Conservation (phyloP, 768 basidiomycete species). For the Pleurotus tuber-regium region DNA sequence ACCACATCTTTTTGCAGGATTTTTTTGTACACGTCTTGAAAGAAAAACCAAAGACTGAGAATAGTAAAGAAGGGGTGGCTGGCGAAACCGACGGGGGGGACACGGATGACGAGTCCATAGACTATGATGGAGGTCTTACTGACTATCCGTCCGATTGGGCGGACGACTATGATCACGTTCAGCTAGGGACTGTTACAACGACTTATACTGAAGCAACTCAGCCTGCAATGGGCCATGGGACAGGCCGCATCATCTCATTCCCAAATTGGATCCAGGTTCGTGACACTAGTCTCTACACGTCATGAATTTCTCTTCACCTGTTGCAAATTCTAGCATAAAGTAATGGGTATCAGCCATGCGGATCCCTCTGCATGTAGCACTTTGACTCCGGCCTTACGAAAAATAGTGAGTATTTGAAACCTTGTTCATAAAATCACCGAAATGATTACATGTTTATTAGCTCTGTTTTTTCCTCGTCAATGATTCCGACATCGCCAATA, state of each 20-base stretch:
- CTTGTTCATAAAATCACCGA: neutral
- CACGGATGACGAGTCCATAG: neutral
- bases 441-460: neutral
- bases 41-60: too few species aligned
- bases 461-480: slow-evolving; percentile 5
- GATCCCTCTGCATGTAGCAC: neutral
- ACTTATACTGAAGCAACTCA: neutral
- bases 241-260: neutral
- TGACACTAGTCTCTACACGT: too few species aligned
- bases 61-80: too few species aligned
- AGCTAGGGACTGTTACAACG: neutral
- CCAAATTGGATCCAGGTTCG: neutral
- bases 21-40: neutral
- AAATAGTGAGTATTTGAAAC: neutral
- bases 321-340: too few species aligned
- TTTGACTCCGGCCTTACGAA: neutral
- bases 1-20: neutral
- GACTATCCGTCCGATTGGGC: neutral
- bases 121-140: neutral
- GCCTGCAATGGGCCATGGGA: neutral
- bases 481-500: neutral
- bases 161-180: neutral
- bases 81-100: too few species aligned
- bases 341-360: neutral
- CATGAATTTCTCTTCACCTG: too few species aligned